These are phyloP conservation scores for Plenodomus lindquistii DNA, from an alignment of 2,329 filamentous ascomycete genomes.

Conservation along the genomic window DNA sequence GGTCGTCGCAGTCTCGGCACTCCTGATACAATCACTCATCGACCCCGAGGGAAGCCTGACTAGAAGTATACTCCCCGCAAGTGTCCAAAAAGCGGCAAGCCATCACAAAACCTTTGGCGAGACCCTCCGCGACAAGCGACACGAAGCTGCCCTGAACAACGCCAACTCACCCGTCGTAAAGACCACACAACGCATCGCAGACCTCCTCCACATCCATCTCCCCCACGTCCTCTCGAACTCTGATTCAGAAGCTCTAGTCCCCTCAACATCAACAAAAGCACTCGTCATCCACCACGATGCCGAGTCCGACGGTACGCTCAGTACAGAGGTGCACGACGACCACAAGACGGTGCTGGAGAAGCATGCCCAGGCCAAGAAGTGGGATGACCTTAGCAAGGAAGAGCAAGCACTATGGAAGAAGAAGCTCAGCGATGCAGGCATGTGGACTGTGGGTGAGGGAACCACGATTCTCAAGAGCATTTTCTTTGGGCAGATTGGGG, in stretches of 20 bases:
- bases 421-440: constrained; percentile 68
- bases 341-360: constrained; percentile 40
- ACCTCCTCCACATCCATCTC: constrained; percentile 36
- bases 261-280: constrained; percentile 38
- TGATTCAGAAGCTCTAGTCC: constrained; percentile 4
- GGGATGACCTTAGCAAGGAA: constrained; percentile 69
- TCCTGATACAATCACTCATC: constrained; percentile 63
- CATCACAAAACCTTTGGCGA: constrained; percentile 35
- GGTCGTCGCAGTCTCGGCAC: constrained; percentile 64
- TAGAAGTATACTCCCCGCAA: constrained; percentile 55
- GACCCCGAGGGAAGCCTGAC: constrained; percentile 57
- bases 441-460: constrained; percentile 79
- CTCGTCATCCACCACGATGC: constrained; percentile 48
- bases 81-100: constrained; percentile 47
- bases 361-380: constrained; percentile 60
- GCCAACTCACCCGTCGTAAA: constrained; percentile 30
- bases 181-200: constrained; percentile 36
- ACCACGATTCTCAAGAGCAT: constrained; percentile 77
- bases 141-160: constrained; percentile 27
- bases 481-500: constrained; percentile 74
- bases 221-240: constrained; percentile 8
- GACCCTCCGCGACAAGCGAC: constrained; percentile 28
- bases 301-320: constrained; percentile 43
- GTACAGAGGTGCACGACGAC: constrained; percentile 46
- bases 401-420: constrained; percentile 72